Evolutionary conservation across 2,329 filamentous ascomycete genomes (phyloP), one percentile per base, ranked within the genome.

Genomic region (Neoascochyta sp.): DNA sequence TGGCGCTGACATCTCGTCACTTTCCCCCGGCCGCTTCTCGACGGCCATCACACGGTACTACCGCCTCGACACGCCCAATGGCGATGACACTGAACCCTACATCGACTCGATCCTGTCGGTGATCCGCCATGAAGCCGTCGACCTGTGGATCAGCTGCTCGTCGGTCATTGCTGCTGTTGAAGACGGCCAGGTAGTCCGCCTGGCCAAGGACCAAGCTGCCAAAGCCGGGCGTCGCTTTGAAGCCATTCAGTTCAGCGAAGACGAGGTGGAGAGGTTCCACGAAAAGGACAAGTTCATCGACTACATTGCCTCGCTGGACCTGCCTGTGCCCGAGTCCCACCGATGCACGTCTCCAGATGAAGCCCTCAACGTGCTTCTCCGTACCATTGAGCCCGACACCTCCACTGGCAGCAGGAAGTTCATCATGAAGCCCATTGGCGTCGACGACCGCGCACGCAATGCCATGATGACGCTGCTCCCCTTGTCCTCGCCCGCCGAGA

Each of bases 111-210:
- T 88, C 3, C 54, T 83, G 2, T 61, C 75, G 7, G 70, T 87
- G 15, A 68, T 86, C 22, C 53, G 68, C 5, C 55, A 63, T 1
- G 81, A 88, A 41, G 66, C 70, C 0, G 71, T 85, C 4, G 75
- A 86, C 33, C 60, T 88, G 3, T 89, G 83, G 83, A 75, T 88
- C 3, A 80, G 77, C 12, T 86, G 82, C 47, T 86, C 82, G 0
- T 80, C 78, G n/a, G 77, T 83, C 7, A 70, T 74, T 1, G 76
- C 74, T 1, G 79, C 78, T 0, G 60, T 81, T 9, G 78, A 83
- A 47, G 83, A 88, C 52, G 82, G 77, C 0, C 59, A 73, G 19
- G 80, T 80, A 2, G 80, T 78, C 2, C 42, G 46, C 7, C 39
- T 57, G 10, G 59, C 57, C 11, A 40, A 57, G 40, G 74, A 82